Percentiles rank a stretch among this genome's conserved stretches.
Conservation (phyloP, 2,329 filamentous ascomycete species). For the Neopestalotiopsis rosae region DNA sequence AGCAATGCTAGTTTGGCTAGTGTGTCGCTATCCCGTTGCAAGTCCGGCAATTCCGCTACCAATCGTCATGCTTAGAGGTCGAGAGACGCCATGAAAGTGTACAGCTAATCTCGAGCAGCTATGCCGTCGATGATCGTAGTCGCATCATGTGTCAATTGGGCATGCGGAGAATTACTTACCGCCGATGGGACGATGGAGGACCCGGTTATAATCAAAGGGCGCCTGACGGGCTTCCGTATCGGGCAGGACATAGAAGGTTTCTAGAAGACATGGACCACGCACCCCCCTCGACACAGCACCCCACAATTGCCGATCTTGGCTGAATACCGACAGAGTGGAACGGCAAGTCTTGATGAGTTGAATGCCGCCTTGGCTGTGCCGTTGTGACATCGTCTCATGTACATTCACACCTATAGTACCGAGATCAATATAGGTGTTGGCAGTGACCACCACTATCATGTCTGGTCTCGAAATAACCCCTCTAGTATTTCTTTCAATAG, state of each 20-base stretch:
- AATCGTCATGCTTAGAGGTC: neutral
- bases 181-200: neutral
- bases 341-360: neutral
- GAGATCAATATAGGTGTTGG: neutral
- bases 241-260: conserved; percentile 6
- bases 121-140: neutral
- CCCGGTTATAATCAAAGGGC: neutral
- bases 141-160: neutral
- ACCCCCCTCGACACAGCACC: neutral
- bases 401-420: neutral
- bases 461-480: neutral
- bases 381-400: neutral
- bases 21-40: neutral
- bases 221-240: neutral
- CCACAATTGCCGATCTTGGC: conserved; percentile 2
- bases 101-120: neutral
- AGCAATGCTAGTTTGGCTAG: neutral
- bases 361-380: neutral
- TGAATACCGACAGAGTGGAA: conserved; percentile 4
- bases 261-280: neutral
- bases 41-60: too few relatives aligned
- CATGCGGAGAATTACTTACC: neutral
- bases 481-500: neutral
- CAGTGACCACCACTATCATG: neutral
- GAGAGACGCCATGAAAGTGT: neutral